Percentiles rank a stretch among this genome's conserved stretches.
These are phyloP conservation scores for Juncus inflexus DNA, from an alignment of 176 grass and related monocot genomes.

Conservation along the genomic window DNA sequence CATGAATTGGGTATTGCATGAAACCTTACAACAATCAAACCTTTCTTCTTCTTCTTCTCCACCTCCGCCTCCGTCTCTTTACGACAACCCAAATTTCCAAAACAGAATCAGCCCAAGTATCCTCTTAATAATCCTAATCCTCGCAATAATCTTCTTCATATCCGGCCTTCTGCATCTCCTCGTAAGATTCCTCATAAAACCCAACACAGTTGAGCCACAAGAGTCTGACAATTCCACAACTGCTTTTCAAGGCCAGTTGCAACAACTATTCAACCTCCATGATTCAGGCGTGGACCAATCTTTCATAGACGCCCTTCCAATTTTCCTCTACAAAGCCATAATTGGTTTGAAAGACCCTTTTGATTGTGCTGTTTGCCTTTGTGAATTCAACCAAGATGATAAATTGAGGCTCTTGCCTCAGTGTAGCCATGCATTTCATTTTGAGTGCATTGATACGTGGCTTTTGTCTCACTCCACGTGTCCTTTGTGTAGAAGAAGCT, in stretches of 20 bases:
- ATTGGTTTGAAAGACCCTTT: constrained; percentile 32
- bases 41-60: not conserved
- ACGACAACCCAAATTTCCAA: constrained; percentile 31
- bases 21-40: not conserved
- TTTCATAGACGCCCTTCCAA: constrained; percentile 70
- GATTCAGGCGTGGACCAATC: constrained; percentile 88
- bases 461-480: constrained; percentile 44
- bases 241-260: constrained; percentile 72
- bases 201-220: constrained; percentile 22
- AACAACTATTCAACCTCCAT: constrained; percentile 86
- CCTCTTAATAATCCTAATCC: constrained; percentile 65
- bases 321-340: constrained; percentile 62
- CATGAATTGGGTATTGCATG: constrained; percentile 28
- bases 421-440: constrained; percentile 89
- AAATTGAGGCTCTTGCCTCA: constrained; percentile 58
- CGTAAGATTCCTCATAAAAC: constrained; percentile 48
- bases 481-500: constrained; percentile 14
- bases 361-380: constrained; percentile 73
- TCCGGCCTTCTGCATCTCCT: constrained; percentile 75
- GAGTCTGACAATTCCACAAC: constrained; percentile 35
- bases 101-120: constrained; percentile 71
- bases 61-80: not conserved
- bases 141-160: constrained; percentile 77
- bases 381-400: constrained; percentile 75
- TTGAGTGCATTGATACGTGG: constrained; percentile 72